Evolutionary conservation across 2,329 filamentous ascomycete species (phyloP), one percentile per base, ranked within the genome.

Genomic region (Erysiphe pulchra): DNA sequence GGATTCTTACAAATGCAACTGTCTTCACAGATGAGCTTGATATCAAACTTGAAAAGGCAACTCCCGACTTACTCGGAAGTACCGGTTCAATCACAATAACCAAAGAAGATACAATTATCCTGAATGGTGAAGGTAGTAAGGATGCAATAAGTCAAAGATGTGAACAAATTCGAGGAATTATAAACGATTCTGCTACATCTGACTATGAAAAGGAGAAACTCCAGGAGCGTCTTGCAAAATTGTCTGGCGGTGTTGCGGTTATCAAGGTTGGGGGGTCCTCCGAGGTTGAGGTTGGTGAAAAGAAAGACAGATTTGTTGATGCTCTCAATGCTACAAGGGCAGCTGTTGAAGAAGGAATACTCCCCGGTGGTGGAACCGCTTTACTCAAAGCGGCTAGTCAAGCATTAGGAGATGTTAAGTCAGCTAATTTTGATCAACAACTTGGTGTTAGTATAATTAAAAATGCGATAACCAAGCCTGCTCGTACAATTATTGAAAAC

Each of bases 171-270:
- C 86, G 90, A 56, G 86, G 87, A 55, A 85, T 95, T 65, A 93
- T 94, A 70, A 73, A 70, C 51, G 90, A 98, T 68, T 80, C 87
- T 53, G 78, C 74, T 56, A 98, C 90, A 52, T 94, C 86, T 43
- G 90, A 98, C 61, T 98, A 98, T 68, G 90, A 98, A 76, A 95
- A 94, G 76, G 90, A 98, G 80, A 98, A 98, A 77, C 83, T 98
- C 53, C 90, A 95, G 70, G 90, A 98, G 73, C 90, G 90, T 68
- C 82, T 98, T 50, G 90, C 90, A 56, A 98, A 98, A 78, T 82
- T 98, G 55, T 95, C 90, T 54, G 90, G 90, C 53, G 90, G 90
- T 73, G 90, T 98, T 57, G 90, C 90, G 57, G 90, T 98, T 66
- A 95, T 98, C 74, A 94, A 92, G 75, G 90, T 98, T 52, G 90